Evolutionary conservation across 257 asterid species (phyloP), one percentile per base, ranked within the genome.

Genomic region (Nicotiana attenuata): DNA sequence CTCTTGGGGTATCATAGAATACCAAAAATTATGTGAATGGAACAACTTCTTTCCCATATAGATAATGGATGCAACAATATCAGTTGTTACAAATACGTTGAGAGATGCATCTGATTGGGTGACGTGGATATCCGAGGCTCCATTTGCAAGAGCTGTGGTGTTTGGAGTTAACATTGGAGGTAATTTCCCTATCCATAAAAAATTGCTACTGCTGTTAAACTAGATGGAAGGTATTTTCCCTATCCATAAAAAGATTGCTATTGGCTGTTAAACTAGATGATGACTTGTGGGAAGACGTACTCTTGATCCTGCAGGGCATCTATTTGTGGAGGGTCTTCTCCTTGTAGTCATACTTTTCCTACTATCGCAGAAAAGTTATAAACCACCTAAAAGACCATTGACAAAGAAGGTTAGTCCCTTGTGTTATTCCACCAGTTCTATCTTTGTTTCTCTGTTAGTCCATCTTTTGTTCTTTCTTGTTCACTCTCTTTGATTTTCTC

Each of bases 321-420:
- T 96, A 22, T 90, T 96, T 76, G 90, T 96, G 83, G 99, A 96
- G 88, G 98, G 96, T 77, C 92, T 94, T 89, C 98, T 96, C 81
- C 81, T 96, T 26, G 92, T 96, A 59, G 98, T 94, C 80, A 94
- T 96, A 80, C 87, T 92, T 84, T 92, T 90, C 87, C 94, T 96
- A 84, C 89, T 96, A 13, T 90, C 97, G 16, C 98, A 92, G 83
- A 94, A 92, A 81, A 94, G 98, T 91, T 96, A 96, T 86, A 92
- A 91, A 88, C 99, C 99, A 80, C 99, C 99, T 55, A 96, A 96
- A 88, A 92, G 97, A 83, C 99, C 99, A 63, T 80, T 96, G 87
- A 94, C 98, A 19, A 80, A 89, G 87, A 94, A 90, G 99, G 99
- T 95, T 78, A 64, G 84, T 63, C 63, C 63, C n/a, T 47, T 50